Conservation (phyloP, 2,329 filamentous ascomycete species). For the Phyllosticta citrichinensis region DNA sequence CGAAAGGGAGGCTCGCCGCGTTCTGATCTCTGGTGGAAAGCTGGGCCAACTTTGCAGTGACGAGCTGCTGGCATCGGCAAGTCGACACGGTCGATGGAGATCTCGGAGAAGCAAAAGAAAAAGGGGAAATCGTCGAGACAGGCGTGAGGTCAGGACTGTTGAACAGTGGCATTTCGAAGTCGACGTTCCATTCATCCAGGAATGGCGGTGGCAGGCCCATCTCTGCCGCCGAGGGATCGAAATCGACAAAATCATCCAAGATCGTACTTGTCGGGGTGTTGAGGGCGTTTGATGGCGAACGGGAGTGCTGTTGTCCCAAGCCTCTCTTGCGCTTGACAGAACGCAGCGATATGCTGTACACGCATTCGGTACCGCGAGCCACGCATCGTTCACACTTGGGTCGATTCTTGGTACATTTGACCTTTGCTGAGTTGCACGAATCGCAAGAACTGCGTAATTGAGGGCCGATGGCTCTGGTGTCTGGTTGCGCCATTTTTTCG, state of each 20-base stretch:
- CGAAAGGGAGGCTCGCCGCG: background rate
- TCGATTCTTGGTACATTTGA: constrained; percentile 7
- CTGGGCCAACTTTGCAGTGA: background rate
- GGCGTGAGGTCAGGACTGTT: background rate
- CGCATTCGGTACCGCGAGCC: constrained; percentile 1
- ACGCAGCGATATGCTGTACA: constrained; percentile 9
- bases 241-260: background rate
- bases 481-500: background rate
- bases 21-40: background rate
- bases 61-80: background rate
- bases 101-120: background rate
- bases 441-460: constrained; percentile 8
- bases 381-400: constrained; percentile 5
- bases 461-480: background rate
- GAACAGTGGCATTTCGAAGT: background rate
- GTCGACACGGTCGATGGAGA: background rate
- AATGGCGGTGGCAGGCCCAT: background rate
- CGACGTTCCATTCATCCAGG: constrained; percentile 5
- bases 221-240: background rate
- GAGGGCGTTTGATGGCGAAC: background rate
- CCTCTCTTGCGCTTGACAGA: background rate
- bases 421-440: constrained; percentile 8
- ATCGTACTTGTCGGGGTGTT: background rate
- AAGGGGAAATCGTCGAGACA: background rate
- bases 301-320: background rate